Percentiles rank a stretch among this genome's conserved stretches.
phyloP scores from a whole-genome alignment of 73 alveolate genomes.

The Paramecium sonneborni region DNA sequence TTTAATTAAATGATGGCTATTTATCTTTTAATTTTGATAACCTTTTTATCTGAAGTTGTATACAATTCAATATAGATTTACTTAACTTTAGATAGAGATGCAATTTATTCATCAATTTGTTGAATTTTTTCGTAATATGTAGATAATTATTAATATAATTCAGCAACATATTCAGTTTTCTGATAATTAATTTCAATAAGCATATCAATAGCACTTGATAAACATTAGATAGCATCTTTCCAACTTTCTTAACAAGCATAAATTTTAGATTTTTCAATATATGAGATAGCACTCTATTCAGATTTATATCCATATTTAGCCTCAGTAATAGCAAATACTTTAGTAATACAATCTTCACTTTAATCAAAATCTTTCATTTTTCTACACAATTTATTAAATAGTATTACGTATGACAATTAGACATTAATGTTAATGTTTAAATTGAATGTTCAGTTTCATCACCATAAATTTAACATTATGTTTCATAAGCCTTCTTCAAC shows the following conservation, averaged over 20 bases:
- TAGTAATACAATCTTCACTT: conserved; percentile 70
- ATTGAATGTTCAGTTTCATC: conserved; percentile 62
- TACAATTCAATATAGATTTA: conserved; percentile 62
- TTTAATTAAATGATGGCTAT: conserved; percentile 76
- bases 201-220: conserved; percentile 71
- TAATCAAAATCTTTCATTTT: conserved; percentile 82
- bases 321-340: conserved; percentile 78
- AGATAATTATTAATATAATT: conserved; percentile 66
- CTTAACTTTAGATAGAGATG: conserved; percentile 66
- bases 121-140: conserved; percentile 72
- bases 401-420: conserved; percentile 59
- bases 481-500: conserved; percentile 84
- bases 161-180: conserved; percentile 74
- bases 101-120: conserved; percentile 73
- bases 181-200: conserved; percentile 66
- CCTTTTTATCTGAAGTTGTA: conserved; percentile 79
- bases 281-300: conserved; percentile 71
- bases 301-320: conserved; percentile 73
- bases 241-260: conserved; percentile 70
- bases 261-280: conserved; percentile 79
- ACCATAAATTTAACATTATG: conserved; percentile 79
- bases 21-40: conserved; percentile 87
- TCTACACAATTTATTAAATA: conserved; percentile 50
- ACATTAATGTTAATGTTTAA: conserved; percentile 59
- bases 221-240: conserved; percentile 74